A percentile compares a stretch with the other conserved stretches of the same genome.
Conservation (phyloP, 106 monocot species). For the Acorus gramineus region DNA sequence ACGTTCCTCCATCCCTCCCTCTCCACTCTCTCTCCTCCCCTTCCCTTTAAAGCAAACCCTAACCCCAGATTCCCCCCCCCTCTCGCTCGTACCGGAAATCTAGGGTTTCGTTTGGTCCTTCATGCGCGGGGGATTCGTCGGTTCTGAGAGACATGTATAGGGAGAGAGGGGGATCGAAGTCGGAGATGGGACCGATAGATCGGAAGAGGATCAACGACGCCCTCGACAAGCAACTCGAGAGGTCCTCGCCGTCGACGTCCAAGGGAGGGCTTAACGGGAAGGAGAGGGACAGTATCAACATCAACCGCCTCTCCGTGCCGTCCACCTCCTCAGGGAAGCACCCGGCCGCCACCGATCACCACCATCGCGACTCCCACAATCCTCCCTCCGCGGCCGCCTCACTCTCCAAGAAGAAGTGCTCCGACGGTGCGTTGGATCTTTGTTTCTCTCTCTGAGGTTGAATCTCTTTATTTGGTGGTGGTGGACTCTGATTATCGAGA, state of each 20-base stretch:
- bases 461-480: no score
- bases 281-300: constrained; percentile 7
- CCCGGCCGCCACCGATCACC: neutral
- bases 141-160: constrained; percentile 10
- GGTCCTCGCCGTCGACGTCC: constrained; percentile 15
- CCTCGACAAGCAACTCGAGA: constrained; percentile 28
- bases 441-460: neutral
- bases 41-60: no score
- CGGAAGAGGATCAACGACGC: constrained; percentile 29
- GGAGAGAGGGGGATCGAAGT: constrained; percentile 7
- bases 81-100: no score
- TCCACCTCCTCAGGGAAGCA: constrained; percentile 11
- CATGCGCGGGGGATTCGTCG: no score
- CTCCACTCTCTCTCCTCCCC: no score
- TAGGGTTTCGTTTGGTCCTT: no score
- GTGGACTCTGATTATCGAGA: no score
- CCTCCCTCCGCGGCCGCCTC: no score
- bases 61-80: no score
- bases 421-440: constrained; percentile 9
- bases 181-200: constrained; percentile 7
- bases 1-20: no score
- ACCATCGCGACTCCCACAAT: constrained; percentile 7
- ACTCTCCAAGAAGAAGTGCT: constrained; percentile 17
- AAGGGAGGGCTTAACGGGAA: constrained; percentile 8
- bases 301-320: neutral